phyloP scores from a whole-genome alignment of 352 stramenopile genomes.

The Pythium scleroteichum region DNA sequence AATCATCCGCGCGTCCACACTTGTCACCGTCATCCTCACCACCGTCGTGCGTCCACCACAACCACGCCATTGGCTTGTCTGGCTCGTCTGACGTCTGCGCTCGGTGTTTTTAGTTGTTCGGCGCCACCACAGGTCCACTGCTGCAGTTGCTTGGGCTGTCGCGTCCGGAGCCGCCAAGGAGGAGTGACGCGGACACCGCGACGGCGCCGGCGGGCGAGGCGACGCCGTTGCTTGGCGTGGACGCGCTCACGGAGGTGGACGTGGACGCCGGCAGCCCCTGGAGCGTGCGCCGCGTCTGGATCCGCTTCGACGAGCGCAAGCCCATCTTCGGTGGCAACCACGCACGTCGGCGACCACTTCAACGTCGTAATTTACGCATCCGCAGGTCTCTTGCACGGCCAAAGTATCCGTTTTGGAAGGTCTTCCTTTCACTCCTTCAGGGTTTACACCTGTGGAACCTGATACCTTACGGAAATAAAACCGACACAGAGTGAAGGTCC shows the following conservation, averaged over 20 bases:
- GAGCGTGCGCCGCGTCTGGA: constrained; percentile 6
- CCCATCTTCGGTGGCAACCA: constrained; percentile 23
- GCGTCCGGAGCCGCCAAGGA: too few species aligned
- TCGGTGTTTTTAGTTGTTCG: constrained; percentile 41
- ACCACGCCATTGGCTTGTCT: too few species aligned
- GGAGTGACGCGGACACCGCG: not conserved
- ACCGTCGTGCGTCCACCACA: constrained; percentile 36
- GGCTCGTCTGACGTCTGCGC: constrained; percentile 35
- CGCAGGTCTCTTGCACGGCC: too few species aligned
- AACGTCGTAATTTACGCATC: too few species aligned
- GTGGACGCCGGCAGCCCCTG: not conserved
- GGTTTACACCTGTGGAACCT: too few species aligned
- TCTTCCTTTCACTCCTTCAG: too few species aligned
- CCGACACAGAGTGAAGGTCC: too few species aligned
- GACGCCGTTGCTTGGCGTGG: constrained; percentile 10
- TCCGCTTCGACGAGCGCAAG: constrained; percentile 16
- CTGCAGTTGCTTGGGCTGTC: constrained; percentile 30
- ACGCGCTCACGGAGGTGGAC: constrained; percentile 2
- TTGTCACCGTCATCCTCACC: constrained; percentile 58
- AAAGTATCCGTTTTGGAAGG: too few species aligned
- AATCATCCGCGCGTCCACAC: constrained; percentile 45
- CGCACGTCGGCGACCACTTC: constrained; percentile 24
- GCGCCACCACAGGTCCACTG: constrained; percentile 41
- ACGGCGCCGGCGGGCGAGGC: not conserved
- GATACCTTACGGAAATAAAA: too few species aligned